phyloP scores from a whole-genome alignment of 805 yeast species.

The Suhomyces xylopsoci region DNA sequence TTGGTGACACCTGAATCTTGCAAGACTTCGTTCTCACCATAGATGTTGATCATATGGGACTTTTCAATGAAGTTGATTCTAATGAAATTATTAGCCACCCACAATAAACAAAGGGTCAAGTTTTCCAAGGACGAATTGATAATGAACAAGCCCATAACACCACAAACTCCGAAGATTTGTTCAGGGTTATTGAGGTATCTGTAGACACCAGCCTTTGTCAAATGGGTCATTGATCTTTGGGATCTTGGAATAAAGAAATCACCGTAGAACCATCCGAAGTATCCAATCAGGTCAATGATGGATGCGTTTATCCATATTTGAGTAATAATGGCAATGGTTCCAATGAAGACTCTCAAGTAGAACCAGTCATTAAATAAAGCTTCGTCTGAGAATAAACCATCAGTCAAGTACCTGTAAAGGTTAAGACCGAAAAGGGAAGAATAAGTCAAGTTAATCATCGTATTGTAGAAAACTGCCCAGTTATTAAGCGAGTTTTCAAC shows the following conservation, averaged over 20 bases:
- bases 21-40: constrained; percentile 61
- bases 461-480: constrained; percentile 66
- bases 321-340: constrained; percentile 50
- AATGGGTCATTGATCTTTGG: constrained; percentile 36
- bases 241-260: constrained; percentile 70
- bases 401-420: constrained; percentile 22
- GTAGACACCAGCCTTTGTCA: constrained; percentile 78
- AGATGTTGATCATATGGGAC: constrained; percentile 72
- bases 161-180: constrained; percentile 72
- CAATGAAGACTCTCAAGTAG: constrained; percentile 55
- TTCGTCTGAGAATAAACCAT: constrained; percentile 6
- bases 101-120: constrained; percentile 49
- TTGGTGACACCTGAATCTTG: constrained; percentile 51
- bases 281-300: constrained; percentile 68
- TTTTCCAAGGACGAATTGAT: constrained; percentile 52
- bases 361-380: constrained; percentile 35
- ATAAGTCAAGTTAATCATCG: constrained; percentile 52
- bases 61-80: constrained; percentile 72
- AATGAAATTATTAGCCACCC: constrained; percentile 66
- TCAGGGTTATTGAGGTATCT: constrained; percentile 82
- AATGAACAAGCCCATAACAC: constrained; percentile 73
- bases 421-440: constrained; percentile 47
- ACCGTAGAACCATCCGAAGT: constrained; percentile 89
- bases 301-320: constrained; percentile 71
- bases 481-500: constrained; percentile 64